Evolutionary conservation across 805 yeast genomes (phyloP).

Genomic region (Ogataea allantospora): DNA sequence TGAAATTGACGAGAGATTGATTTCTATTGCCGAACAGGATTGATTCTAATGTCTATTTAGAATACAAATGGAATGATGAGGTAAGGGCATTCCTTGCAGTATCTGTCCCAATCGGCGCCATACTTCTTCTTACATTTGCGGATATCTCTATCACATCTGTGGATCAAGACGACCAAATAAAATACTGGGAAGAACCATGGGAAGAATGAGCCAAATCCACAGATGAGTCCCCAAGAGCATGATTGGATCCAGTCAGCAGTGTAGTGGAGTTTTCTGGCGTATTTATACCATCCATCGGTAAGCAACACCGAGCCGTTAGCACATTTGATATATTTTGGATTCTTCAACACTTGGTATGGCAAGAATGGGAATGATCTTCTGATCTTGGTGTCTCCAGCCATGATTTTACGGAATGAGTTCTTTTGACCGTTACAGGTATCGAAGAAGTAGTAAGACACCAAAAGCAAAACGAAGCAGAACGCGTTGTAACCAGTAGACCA

Average conservation of each 20-base stretch:
- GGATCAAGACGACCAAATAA: constrained; percentile 82
- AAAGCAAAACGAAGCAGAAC: constrained; percentile 52
- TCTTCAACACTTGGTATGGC: constrained; percentile 76
- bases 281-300: constrained; percentile 92
- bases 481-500: constrained; percentile 65
- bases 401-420: constrained; percentile 80
- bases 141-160: constrained; percentile 86
- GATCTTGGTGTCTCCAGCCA: constrained; percentile 73
- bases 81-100: constrained; percentile 85
- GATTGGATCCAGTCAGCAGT: constrained; percentile 92
- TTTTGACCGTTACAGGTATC: constrained; percentile 95
- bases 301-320: constrained; percentile 80
- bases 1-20: constrained; percentile 91
- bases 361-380: constrained; percentile 93
- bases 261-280: constrained; percentile 92
- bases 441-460: constrained; percentile 83
- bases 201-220: constrained; percentile 84
- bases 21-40: constrained; percentile 95
- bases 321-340: constrained; percentile 85
- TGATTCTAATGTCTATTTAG: constrained; percentile 39
- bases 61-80: constrained; percentile 85
- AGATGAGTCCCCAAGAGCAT: constrained; percentile 85
- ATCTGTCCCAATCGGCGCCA: constrained; percentile 91
- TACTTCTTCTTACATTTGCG: constrained; percentile 83
- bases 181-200: constrained; percentile 96